These are phyloP conservation scores for Limtongia smithiae DNA, from an alignment of 805 yeast genomes.

Conservation along the genomic window DNA sequence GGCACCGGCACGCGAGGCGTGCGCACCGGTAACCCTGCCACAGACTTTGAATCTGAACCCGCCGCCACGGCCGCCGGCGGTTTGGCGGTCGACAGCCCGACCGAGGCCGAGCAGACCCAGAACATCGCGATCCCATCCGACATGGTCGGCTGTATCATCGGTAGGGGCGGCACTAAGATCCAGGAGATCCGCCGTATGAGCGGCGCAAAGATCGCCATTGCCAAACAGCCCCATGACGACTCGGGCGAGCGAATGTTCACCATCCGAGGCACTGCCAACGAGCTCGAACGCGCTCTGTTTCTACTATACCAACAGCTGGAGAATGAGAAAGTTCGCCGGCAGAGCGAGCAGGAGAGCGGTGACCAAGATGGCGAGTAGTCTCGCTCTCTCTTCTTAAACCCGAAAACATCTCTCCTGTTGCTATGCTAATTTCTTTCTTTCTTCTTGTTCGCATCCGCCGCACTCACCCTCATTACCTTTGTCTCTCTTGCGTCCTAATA, in stretches of 20 bases:
- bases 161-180: constrained; percentile 79
- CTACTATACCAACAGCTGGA: constrained; percentile 56
- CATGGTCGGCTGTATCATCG: constrained; percentile 85
- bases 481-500: too few relatives aligned
- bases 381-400: too few relatives aligned
- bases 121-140: constrained; percentile 59
- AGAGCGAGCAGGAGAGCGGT: constrained; percentile 25
- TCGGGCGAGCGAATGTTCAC: constrained; percentile 66
- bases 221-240: constrained; percentile 59
- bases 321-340: constrained; percentile 49
- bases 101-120: constrained; percentile 34
- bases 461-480: too few relatives aligned
- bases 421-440: too few relatives aligned
- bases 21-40: constrained; percentile 23
- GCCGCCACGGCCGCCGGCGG: not conserved
- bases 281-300: constrained; percentile 56
- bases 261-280: constrained; percentile 56
- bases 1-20: constrained; percentile 9
- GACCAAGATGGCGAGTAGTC: constrained; percentile 9
- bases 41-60: constrained; percentile 15
- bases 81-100: not conserved
- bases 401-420: too few relatives aligned
- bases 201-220: constrained; percentile 75
- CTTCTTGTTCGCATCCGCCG: too few relatives aligned
- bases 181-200: constrained; percentile 77